Base-by-base conservation (phyloP, 129 eudicot genomes). In the Pittosporum tobira region DNA sequence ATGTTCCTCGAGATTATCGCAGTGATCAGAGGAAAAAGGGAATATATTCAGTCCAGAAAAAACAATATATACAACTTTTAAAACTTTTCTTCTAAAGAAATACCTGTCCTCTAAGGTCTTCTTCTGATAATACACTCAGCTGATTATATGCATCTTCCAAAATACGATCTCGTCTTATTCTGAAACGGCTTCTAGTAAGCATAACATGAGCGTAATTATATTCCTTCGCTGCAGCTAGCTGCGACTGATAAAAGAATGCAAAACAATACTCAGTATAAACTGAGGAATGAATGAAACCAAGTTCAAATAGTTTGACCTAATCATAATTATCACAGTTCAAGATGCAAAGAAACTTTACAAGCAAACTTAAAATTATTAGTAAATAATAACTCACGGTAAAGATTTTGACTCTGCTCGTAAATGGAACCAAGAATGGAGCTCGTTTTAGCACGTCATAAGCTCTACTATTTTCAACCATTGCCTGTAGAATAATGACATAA, bases 361-460 rank as follows among this genome's bases (percentile, higher is more conserved):
- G 42, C 7, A 51, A 50, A 64, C 27, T 43, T 31, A 63, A n/a
- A 29, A 52, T 22, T n/a, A 48, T 40, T n/a, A n/a, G n/a, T n/a
- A n/a, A n/a, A 12, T 26, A 43, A 56, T 13, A 29, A 78, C 98
- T 80, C 77, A 91, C 98, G 45, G 85, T 64, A 70, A 83, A 83
- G 66, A 91, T 71, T 75, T 91, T 86, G 51, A 86, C 98, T 73
- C 98, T 76, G 85, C 94, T 86, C 16, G 98, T 86, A 74, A 91
- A 91, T 30, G 98, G 98, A 61, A 91, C 94, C 88, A 91, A 71
- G 75, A 83, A 91, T 53, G 98, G 96, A 75, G 98, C 95, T 62
- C 79, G 87, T 63, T 83, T 83, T 36, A 91, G 72, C 62, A 91
- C 79, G 63, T 91, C 88, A 62, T 75, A 67, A 42, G 98, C 98